phyloP scores from a whole-genome alignment of 371 early-diverging fungal species.

The Apophysomyces sp. region DNA sequence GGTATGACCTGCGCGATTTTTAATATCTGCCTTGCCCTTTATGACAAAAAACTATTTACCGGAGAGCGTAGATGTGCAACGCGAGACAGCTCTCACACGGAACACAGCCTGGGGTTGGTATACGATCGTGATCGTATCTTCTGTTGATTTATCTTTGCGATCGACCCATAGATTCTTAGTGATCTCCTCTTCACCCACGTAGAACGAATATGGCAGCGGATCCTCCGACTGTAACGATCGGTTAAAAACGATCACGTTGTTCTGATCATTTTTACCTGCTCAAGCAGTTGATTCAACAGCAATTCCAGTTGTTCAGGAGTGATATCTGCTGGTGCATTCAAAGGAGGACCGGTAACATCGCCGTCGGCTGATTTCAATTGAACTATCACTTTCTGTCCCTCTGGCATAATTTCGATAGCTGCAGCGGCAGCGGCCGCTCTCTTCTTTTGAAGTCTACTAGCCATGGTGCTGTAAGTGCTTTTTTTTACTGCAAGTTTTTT shows the following conservation, averaged over 20 bases:
- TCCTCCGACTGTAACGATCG: constrained; percentile 60
- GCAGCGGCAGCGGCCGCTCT: constrained; percentile 26
- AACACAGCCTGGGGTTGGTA: constrained; percentile 96
- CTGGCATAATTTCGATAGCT: constrained; percentile 32
- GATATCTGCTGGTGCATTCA: constrained; percentile 82
- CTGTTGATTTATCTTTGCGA: constrained; percentile 73
- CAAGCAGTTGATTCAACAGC: constrained; percentile 86
- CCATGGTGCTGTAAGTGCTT: not conserved
- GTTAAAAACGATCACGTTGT: not conserved
- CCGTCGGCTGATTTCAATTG: constrained; percentile 86
- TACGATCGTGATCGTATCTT: constrained; percentile 82
- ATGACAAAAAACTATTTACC: constrained; percentile 35
- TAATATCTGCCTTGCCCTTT: not conserved
- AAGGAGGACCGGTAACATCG: constrained; percentile 78
- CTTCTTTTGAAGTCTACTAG: not conserved
- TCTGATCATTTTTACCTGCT: constrained; percentile 61
- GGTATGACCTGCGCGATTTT: constrained; percentile 70
- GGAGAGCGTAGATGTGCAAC: constrained; percentile 83
- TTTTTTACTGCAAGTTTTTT: not conserved
- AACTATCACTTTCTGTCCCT: constrained; percentile 63
- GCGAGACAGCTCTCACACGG: constrained; percentile 87
- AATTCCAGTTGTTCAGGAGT: constrained; percentile 86
- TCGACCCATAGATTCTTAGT: constrained; percentile 70
- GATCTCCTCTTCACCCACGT: constrained; percentile 85
- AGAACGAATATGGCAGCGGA: constrained; percentile 89